Percentiles rank a stretch among this genome's conserved stretches.
These are phyloP conservation scores for Xylaria sp. DNA, from an alignment of 2,329 filamentous ascomycete genomes.

Conservation along the genomic window DNA sequence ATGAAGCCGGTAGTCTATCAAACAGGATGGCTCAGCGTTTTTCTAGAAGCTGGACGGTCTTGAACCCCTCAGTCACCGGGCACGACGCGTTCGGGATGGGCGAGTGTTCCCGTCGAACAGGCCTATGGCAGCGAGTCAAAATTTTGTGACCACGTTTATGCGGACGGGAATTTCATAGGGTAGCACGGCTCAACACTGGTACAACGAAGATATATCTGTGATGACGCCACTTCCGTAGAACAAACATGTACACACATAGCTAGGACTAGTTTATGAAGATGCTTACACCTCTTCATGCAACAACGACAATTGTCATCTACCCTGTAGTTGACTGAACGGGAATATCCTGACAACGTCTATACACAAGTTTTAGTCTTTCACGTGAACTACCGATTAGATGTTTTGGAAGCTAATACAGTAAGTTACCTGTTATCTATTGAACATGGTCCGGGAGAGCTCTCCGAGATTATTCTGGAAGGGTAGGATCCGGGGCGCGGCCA, in stretches of 20 bases:
- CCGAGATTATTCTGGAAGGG: neutral
- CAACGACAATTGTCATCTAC: neutral
- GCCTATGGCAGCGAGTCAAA: neutral
- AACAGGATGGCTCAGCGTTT: neutral
- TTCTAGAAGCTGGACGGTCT: neutral
- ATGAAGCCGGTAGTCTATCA: neutral
- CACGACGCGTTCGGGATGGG: neutral
- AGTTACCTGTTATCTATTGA: neutral
- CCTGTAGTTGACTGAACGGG: neutral
- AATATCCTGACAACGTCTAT: neutral
- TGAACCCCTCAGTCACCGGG: neutral
- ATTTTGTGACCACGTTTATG: neutral
- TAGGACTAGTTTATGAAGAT: neutral
- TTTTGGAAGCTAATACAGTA: neutral
- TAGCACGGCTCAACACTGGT: neutral
- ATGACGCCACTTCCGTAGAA: neutral
- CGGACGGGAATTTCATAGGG: neutral
- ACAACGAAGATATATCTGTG: neutral
- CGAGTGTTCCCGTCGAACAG: neutral
- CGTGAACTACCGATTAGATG: neutral
- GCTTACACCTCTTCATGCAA: neutral
- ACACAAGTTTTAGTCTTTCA: neutral
- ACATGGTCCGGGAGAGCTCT: neutral
- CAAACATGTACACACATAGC: neutral
- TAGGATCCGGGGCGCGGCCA: neutral